Conservation (phyloP, 2,329 filamentous ascomycete genomes). For the Monosporascus sp. region DNA sequence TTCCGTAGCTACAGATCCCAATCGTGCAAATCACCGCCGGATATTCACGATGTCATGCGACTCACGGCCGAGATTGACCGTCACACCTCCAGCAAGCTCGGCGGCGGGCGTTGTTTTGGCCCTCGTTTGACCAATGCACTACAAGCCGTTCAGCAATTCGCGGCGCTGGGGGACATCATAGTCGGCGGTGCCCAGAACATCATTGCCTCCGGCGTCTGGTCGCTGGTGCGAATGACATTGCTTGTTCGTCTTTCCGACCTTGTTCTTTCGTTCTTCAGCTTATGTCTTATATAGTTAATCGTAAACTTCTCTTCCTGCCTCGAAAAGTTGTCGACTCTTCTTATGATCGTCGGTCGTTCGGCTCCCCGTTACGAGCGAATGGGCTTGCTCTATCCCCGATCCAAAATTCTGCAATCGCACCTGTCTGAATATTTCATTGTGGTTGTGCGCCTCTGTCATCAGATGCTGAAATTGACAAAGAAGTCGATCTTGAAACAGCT, state of each 20-base stretch:
- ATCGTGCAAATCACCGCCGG: slow-evolving; percentile 20
- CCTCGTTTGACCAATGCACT: slow-evolving; percentile 37
- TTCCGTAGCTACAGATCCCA: slow-evolving; percentile 20
- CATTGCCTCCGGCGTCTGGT: slow-evolving; percentile 40
- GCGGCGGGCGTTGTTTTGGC: slow-evolving; percentile 29
- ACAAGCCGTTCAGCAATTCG: slow-evolving; percentile 37
- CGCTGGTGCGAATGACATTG: slow-evolving; percentile 36
- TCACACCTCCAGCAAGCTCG: slow-evolving; percentile 8
- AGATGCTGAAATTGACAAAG: slow-evolving; percentile 26
- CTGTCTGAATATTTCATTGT: slow-evolving; percentile 37
- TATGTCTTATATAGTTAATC: slow-evolving; percentile 20
- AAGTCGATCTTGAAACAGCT: slow-evolving; percentile 29
- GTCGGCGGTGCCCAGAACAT: slow-evolving; percentile 40
- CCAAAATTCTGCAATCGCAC: slow-evolving; percentile 29
- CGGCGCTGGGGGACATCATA: slow-evolving; percentile 35
- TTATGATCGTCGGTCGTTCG: slow-evolving; percentile 36
- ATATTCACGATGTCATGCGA: slow-evolving; percentile 32
- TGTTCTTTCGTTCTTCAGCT: slow-evolving; percentile 2
- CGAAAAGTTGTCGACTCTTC: slow-evolving; percentile 33
- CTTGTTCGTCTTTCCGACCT: slow-evolving; percentile 25
- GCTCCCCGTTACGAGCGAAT: slow-evolving; percentile 35
- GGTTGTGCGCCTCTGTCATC: slow-evolving; percentile 34
- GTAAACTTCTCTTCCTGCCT: slow-evolving; percentile 28
- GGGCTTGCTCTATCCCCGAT: slow-evolving; percentile 34
- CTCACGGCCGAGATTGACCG: slow-evolving; percentile 34